Evolutionary conservation across 805 yeast genomes (phyloP), one percentile per base, ranked within the genome.

Genomic region (Kuraishia hungarica): DNA sequence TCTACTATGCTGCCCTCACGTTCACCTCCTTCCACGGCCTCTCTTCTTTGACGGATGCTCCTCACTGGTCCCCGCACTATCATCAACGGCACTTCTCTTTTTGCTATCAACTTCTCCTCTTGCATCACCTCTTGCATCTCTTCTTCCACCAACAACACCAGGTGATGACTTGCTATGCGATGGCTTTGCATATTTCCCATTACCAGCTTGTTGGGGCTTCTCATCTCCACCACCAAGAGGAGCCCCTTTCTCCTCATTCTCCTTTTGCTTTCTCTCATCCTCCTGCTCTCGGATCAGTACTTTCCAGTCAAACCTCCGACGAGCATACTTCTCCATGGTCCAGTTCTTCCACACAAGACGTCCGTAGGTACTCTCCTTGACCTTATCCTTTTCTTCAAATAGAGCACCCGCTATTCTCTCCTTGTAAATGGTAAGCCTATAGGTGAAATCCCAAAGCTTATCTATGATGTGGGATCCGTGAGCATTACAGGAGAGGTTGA

Each of bases 341-440:
- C 97, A 94, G 68, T 93, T 93, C 67, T 86, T 89, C 98, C 97
- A 94, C 1, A 94, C 98, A 62, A 83, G 78, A 65, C 86, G 82
- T 39, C 99, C 99, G 46, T 93, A 94, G 13, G 75, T 80, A 65
- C 96, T 88, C 58, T 85, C 89, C 72, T 94, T 91, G 50, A 94
- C 87, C 58, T 78, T 76, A 46, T 81, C 86, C 47, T 84, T 79
- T 49, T 84, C 79, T 19, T 73, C 77, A 26, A 73, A 63, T 57
- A 93, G 72, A 57, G 84, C 85, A 23, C 78, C 77, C 0, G 96
- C 97, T 57, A 93, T 79, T 61, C 93, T 79, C 39, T 93, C 98
- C 62, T 96, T 87, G 68, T 86, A 89, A 75, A 86, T 82, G 56
- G 89, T 89, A 65, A 92, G 75, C 55, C 84, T 83, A 35, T 82